Evolutionary conservation across 2,329 filamentous ascomycete genomes (phyloP).

Genomic region (Colletotrichum ledebouriae): DNA sequence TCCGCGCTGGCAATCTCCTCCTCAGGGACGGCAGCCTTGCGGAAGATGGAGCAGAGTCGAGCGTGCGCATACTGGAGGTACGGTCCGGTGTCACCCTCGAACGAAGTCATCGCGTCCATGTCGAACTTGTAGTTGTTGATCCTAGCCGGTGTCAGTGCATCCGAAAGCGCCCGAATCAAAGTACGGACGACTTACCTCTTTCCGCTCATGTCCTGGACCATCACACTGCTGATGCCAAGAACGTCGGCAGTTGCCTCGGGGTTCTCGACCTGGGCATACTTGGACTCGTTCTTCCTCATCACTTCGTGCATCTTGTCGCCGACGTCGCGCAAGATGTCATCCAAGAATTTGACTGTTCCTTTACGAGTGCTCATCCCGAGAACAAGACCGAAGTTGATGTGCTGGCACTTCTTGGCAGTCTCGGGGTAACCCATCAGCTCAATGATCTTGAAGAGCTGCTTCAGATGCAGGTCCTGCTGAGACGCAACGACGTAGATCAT

Average conservation of each 20-base stretch:
- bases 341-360: slow-evolving; percentile 80
- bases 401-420: slow-evolving; percentile 76
- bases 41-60: slow-evolving; percentile 75
- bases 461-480: slow-evolving; percentile 79
- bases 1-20: slow-evolving; percentile 75
- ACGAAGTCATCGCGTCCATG: slow-evolving; percentile 60
- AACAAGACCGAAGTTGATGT: slow-evolving; percentile 82
- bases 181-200: slow-evolving; percentile 74
- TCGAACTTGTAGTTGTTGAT: slow-evolving; percentile 79
- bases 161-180: slow-evolving; percentile 39
- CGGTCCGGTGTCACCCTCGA: slow-evolving; percentile 87
- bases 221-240: slow-evolving; percentile 92
- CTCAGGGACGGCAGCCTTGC: slow-evolving; percentile 65
- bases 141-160: slow-evolving; percentile 51
- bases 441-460: slow-evolving; percentile 82
- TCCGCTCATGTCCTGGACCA: slow-evolving; percentile 98
- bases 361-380: slow-evolving; percentile 78
- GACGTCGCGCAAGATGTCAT: slow-evolving; percentile 82
- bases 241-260: slow-evolving; percentile 86
- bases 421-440: slow-evolving; percentile 79
- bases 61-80: slow-evolving; percentile 89
- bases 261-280: slow-evolving; percentile 91
- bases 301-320: slow-evolving; percentile 98
- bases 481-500: slow-evolving; percentile 85
- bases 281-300: slow-evolving; percentile 90